These are phyloP conservation scores for Rhodofomes roseus DNA, from an alignment of 1,284 basidiomycete species.

Conservation along the genomic window DNA sequence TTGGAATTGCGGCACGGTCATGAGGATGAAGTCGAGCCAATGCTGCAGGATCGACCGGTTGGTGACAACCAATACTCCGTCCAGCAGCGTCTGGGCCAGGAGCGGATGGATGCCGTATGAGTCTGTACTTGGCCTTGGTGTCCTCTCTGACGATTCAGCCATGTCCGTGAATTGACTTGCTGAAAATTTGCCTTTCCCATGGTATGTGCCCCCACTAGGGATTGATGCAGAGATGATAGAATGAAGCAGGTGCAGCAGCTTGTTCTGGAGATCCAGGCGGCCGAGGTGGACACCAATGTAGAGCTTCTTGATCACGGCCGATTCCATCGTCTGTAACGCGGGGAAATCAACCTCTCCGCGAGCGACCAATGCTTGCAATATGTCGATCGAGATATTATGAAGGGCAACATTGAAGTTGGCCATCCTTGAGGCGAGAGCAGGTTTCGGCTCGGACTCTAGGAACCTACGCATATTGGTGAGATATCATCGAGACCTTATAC, in stretches of 20 bases:
- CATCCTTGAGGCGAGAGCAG: conserved; percentile 47
- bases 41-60: conserved; percentile 87
- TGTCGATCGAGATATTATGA: conserved; percentile 75
- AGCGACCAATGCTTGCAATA: conserved; percentile 79
- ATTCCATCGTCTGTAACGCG: conserved; percentile 64
- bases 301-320: conserved; percentile 71
- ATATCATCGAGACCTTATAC: background rate
- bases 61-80: conserved; percentile 67
- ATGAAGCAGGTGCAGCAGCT: conserved; percentile 88
- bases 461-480: conserved; percentile 43
- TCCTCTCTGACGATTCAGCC: conserved; percentile 14
- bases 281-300: conserved; percentile 68
- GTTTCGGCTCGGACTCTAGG: conserved; percentile 70
- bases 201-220: conserved; percentile 12
- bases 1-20: conserved; percentile 84
- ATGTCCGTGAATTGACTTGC: conserved; percentile 17
- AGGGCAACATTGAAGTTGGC: conserved; percentile 57
- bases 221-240: conserved; percentile 67
- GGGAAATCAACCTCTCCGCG: conserved; percentile 71
- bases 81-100: conserved; percentile 74
- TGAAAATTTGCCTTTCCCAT: conserved; percentile 6
- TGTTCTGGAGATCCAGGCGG: conserved; percentile 85
- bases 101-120: conserved; percentile 59
- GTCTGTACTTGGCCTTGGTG: conserved; percentile 18
- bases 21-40: conserved; percentile 95